These are phyloP conservation scores for Schizopora paradoxa DNA, from an alignment of 1,284 basidiomycete genomes.

Conservation along the genomic window DNA sequence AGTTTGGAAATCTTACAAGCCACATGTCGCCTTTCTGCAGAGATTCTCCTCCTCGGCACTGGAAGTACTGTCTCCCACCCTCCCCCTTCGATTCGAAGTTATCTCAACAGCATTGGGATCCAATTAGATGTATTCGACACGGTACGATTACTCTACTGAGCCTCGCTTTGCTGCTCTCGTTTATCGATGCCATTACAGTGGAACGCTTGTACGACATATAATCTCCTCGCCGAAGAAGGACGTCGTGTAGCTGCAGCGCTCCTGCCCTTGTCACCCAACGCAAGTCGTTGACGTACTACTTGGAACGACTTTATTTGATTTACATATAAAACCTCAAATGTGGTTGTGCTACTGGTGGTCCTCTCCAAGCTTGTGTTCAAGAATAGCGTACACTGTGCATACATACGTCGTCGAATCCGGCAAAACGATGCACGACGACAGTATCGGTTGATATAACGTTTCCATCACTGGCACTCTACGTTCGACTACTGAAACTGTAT, in stretches of 20 bases:
- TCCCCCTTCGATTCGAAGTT: constrained; percentile 61
- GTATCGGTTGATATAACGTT: too few species aligned
- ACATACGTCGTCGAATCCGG: too few species aligned
- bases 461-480: too few species aligned
- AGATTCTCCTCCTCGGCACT: constrained; percentile 88
- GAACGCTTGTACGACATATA: constrained; percentile 86
- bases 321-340: too few species aligned
- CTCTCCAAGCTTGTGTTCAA: too few species aligned
- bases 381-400: too few species aligned
- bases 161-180: neutral
- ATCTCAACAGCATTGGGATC: constrained; percentile 77
- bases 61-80: constrained; percentile 69
- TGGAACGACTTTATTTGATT: too few species aligned
- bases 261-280: constrained; percentile 53
- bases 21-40: constrained; percentile 35
- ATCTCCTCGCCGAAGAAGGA: constrained; percentile 89
- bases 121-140: constrained; percentile 95
- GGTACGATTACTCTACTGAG: constrained; percentile 41
- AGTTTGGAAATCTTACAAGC: neutral
- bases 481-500: too few species aligned
- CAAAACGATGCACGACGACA: too few species aligned
- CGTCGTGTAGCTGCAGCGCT: constrained; percentile 86
- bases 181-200: constrained; percentile 7
- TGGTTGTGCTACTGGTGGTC: too few species aligned
- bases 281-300: constrained; percentile 16